These are phyloP conservation scores for Paraphaeosphaeria sporulosa DNA, from an alignment of 2,329 filamentous ascomycete species.

Conservation along the genomic window DNA sequence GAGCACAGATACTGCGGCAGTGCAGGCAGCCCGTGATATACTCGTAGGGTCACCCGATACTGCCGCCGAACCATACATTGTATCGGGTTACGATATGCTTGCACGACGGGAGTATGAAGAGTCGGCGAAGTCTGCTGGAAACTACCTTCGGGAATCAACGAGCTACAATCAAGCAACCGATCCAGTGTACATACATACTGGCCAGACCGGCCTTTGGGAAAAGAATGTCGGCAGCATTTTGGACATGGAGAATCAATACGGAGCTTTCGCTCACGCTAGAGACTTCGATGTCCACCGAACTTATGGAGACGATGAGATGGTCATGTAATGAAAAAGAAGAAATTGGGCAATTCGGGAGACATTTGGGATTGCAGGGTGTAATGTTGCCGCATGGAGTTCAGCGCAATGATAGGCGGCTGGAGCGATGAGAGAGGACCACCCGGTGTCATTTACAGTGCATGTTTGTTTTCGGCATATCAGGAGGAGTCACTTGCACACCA, in stretches of 20 bases:
- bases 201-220: slow-evolving; percentile 52
- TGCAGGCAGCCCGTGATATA: slow-evolving; percentile 25
- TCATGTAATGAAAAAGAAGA: slow-evolving; percentile 37
- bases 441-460: neutral
- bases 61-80: slow-evolving; percentile 83
- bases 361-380: neutral
- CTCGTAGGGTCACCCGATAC: slow-evolving; percentile 43
- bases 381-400: slow-evolving; percentile 1
- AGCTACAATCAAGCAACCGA: slow-evolving; percentile 68
- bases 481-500: slow-evolving; percentile 13
- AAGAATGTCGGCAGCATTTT: slow-evolving; percentile 53
- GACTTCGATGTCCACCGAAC: slow-evolving; percentile 55
- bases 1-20: slow-evolving; percentile 19
- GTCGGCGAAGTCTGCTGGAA: slow-evolving; percentile 45
- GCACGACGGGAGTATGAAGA: slow-evolving; percentile 70
- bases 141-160: slow-evolving; percentile 39
- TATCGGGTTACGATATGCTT: slow-evolving; percentile 77
- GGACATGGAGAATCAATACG: slow-evolving; percentile 74
- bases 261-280: slow-evolving; percentile 64
- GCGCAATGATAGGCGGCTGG: neutral
- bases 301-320: slow-evolving; percentile 50
- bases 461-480: neutral
- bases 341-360: neutral
- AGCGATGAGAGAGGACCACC: neutral
- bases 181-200: slow-evolving; percentile 67